Base-by-base conservation (phyloP, 805 yeast species). In the Teunomyces kruisii region DNA sequence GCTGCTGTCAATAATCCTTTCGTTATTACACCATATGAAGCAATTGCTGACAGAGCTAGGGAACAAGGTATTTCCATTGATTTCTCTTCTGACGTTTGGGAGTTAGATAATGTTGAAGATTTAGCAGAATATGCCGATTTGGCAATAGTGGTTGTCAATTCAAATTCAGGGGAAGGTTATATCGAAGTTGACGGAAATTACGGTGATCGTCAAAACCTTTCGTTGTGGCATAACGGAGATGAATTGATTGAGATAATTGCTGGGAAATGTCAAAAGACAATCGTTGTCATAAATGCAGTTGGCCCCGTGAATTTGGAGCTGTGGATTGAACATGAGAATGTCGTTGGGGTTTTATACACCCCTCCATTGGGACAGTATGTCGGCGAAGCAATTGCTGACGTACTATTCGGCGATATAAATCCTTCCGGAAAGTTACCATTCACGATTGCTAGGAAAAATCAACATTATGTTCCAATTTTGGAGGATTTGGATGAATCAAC, bases 341-440 rank as follows among this genome's bases (percentile, higher is more conserved):
- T 82, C 28, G 81, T 81, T 17, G 85, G 76, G 1, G 82, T 81
- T 2, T 45, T 83, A 10, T 79, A 67, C 53, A 63, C 81, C 2
- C 74, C 82, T 3, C 85, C 84, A 3, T 67, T 79, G 42, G 86
- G 86, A n/a, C 76, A 72, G 51, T 73, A 65, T 55, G 70, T 73
- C 32, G 88, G 86, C 1, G 67, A 72, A 40, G 84, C 85, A 1
- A 59, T 81, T 19, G 79, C 83, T 2, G 82, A 80, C 32, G 72
- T 80, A 0, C 55, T 82, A 14, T 82, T 78, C 59, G 87, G 88
- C 1, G 82, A 78, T 30, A 69, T 65, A n/a, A 76, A 76, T 48
- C 86, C 87, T 7, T 78, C 84, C 30, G 88, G 87, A 4, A 72
- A 76, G 48, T 66, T 83, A 29, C 86, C 88, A 1, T 81, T 81